These are phyloP conservation scores for Aspergillus sergii DNA, from an alignment of 2,329 filamentous ascomycete species.

Conservation along the genomic window DNA sequence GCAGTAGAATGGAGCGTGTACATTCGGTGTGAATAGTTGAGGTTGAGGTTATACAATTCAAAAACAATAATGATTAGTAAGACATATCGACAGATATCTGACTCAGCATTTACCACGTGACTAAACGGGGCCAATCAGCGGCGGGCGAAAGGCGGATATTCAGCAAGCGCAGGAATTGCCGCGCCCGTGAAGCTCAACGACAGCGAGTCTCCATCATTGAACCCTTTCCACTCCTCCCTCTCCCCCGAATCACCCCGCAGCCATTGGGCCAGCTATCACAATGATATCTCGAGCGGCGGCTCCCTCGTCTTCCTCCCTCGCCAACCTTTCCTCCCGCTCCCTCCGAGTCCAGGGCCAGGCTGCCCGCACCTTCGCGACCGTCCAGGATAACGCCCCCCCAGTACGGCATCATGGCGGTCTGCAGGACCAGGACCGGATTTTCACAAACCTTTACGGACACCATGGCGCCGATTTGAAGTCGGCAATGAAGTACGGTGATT, in stretches of 20 bases:
- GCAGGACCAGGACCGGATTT: slow-evolving; percentile 96
- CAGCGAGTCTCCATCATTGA: slow-evolving; percentile 24
- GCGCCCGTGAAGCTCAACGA: slow-evolving; percentile 30
- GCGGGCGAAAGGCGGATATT: slow-evolving; percentile 41
- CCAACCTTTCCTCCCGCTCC: slow-evolving; percentile 44
- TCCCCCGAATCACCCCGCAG: slow-evolving; percentile 25
- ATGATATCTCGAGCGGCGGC: slow-evolving; percentile 51
- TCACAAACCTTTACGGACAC: slow-evolving; percentile 96
- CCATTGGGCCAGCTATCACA: slow-evolving; percentile 38
- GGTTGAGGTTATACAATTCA: neutral
- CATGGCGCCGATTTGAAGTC: slow-evolving; percentile 88
- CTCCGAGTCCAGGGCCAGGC: slow-evolving; percentile 43
- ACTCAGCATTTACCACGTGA: slow-evolving; percentile 34
- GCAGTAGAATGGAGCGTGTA: slow-evolving; percentile 11
- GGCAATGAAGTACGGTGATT: slow-evolving; percentile 97
- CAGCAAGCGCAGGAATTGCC: slow-evolving; percentile 43
- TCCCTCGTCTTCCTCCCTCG: slow-evolving; percentile 45
- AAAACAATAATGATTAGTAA: no score
- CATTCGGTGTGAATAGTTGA: neutral
- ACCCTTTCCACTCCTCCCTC: slow-evolving; percentile 27
- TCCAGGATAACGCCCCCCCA: slow-evolving; percentile 66
- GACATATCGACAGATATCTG: neutral
- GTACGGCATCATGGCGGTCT: slow-evolving; percentile 79
- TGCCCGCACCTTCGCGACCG: slow-evolving; percentile 74
- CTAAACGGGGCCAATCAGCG: slow-evolving; percentile 34